Conservation (phyloP, 1,284 basidiomycete species). For the Tylopilus sp. region DNA sequence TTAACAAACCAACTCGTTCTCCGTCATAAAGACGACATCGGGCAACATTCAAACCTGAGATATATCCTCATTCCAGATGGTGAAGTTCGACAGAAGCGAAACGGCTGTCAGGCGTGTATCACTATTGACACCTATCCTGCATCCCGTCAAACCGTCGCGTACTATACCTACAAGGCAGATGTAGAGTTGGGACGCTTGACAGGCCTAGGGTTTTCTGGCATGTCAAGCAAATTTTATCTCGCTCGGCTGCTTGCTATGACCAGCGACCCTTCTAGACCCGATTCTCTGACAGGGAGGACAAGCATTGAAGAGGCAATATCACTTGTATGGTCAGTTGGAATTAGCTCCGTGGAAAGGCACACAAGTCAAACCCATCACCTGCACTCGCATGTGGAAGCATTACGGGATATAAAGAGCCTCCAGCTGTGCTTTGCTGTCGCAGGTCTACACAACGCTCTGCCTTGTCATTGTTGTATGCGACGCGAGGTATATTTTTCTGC, state of each 20-base stretch:
- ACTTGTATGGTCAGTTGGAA: no score
- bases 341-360: no score
- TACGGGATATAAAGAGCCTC: no score
- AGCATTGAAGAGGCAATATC: constrained; percentile 44
- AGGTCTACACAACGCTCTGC: no score
- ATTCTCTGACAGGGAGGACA: constrained; percentile 53
- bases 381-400: no score
- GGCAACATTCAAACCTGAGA: constrained; percentile 24
- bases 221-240: constrained; percentile 50
- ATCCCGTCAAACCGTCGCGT: constrained; percentile 19
- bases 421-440: no score
- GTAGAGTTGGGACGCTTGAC: constrained; percentile 50
- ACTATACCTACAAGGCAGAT: constrained; percentile 54
- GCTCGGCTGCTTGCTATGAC: constrained; percentile 60
- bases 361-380: no score
- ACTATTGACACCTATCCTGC: constrained; percentile 23
- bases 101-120: constrained; percentile 38
- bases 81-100: constrained; percentile 32
- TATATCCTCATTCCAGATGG: constrained; percentile 58
- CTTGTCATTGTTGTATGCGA: no score
- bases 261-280: constrained; percentile 47
- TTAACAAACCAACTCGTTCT: constrained; percentile 54
- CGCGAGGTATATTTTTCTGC: no score
- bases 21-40: constrained; percentile 27
- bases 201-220: constrained; percentile 40